Conservation (phyloP, 148 eudicot species). For the Rhododendron mucronatum region DNA sequence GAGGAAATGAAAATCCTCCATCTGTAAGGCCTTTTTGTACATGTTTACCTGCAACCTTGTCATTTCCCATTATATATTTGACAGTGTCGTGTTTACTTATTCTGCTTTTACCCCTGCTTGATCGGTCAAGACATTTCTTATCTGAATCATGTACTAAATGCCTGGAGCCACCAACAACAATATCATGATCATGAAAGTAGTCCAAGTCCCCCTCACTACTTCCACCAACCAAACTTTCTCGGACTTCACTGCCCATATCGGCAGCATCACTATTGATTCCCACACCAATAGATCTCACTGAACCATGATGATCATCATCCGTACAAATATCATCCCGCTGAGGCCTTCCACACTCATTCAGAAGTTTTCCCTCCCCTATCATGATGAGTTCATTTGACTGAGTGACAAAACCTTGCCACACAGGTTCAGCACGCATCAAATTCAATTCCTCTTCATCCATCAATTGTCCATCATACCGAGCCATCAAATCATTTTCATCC, state of each 20-base stretch:
- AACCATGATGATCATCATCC: conserved; percentile 89
- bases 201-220: conserved; percentile 87
- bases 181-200: conserved; percentile 63
- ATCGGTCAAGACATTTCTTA: conserved; percentile 29
- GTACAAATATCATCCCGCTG: conserved; percentile 53
- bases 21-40: conserved; percentile 40
- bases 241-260: conserved; percentile 81
- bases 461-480: conserved; percentile 83
- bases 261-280: conserved; percentile 96
- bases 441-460: conserved; percentile 87
- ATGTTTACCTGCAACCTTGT: conserved; percentile 31
- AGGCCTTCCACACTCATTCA: conserved; percentile 53
- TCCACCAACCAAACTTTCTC: conserved; percentile 87
- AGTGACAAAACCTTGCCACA: conserved; percentile 92
- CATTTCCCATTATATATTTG: conserved; percentile 33
- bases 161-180: conserved; percentile 42
- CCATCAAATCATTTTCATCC: conserved; percentile 56
- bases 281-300: conserved; percentile 96
- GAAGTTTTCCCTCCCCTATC: conserved; percentile 65
- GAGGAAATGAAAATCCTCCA: conserved; percentile 77
- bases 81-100: conserved; percentile 33
- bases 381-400: conserved; percentile 77
- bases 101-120: conserved; percentile 41
- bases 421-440: conserved; percentile 88
- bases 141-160: conserved; percentile 32